Percentiles rank a stretch among this genome's conserved stretches.
Evolutionary conservation across 805 yeast species (phyloP).

Genomic region (Saturnispora dispora): DNA sequence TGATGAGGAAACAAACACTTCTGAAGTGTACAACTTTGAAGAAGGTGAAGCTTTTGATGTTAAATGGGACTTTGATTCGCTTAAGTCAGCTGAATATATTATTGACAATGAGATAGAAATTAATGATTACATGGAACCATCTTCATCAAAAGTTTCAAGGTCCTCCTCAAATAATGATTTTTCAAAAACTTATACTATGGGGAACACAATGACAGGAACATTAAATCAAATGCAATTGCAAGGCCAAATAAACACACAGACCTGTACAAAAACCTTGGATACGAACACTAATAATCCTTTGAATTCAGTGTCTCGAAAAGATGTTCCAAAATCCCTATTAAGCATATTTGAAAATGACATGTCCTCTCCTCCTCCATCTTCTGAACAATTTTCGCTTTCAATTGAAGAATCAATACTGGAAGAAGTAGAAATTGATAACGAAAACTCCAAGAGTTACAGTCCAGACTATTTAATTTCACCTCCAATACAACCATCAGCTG

Average conservation of each 20-base stretch:
- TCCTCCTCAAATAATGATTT: slow-evolving; percentile 11
- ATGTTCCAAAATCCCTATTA: slow-evolving; percentile 64
- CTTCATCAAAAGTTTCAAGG: neutral
- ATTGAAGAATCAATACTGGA: slow-evolving; percentile 5
- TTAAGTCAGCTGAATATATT: slow-evolving; percentile 65
- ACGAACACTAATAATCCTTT: neutral
- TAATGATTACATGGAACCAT: slow-evolving; percentile 9
- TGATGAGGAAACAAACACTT: slow-evolving; percentile 27
- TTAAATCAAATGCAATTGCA: slow-evolving; percentile 7
- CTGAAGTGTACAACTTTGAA: slow-evolving; percentile 16
- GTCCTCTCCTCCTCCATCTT: slow-evolving; percentile 53
- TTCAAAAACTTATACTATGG: slow-evolving; percentile 13
- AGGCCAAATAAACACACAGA: slow-evolving; percentile 14
- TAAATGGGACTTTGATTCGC: slow-evolving; percentile 86
- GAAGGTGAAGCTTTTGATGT: slow-evolving; percentile 34
- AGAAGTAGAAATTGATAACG: neutral
- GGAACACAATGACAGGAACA: slow-evolving; percentile 16
- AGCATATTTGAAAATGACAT: slow-evolving; percentile 22
- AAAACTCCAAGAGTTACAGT: neutral
- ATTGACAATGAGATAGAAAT: slow-evolving; percentile 52
- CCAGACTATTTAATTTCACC: neutral
- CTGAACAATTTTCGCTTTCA: slow-evolving; percentile 23
- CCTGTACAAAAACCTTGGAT: neutral
- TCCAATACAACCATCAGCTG: neutral
- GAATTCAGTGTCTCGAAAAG: slow-evolving; percentile 25